Evolutionary conservation across 495 filamentous ascomycete genomes (phyloP), one percentile per base, ranked within the genome.

Genomic region (Daldinia loculata): DNA sequence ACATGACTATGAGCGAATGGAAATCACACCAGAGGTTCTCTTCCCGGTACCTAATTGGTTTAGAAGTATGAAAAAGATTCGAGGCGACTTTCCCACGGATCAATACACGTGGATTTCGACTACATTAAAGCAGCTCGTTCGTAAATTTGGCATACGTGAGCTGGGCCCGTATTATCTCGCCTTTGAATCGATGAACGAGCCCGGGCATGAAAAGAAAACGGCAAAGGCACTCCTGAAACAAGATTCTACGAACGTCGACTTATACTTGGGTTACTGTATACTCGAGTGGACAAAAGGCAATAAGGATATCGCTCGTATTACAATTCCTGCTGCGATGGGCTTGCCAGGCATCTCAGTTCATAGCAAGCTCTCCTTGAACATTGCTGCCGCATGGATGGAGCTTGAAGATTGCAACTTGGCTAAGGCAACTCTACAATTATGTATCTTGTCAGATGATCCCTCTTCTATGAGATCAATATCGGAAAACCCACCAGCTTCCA

Each of bases 241-340:
- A 57, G 84, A 88, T 66, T 82, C 88, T 2, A 84, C 89, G 0
- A 91, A 86, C 73, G 76, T 92, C 8, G 80, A 84, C 32, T 80
- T 97, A 4, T 97, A 95, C 78, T 91, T 93, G 71, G 88, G 88
- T 0, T 95, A 93, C 68, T 91, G 90, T 3, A 80, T 93, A 26
- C 86, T 93, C 41, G 91, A 97, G 76, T 87, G 82, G 71, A 83
- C 84, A 30, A 85, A 83, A 56, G 84, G 82, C 0, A 88, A 89
- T 55, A 59, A 74, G 0, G 81, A 84, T 6, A 78, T 84, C 56
- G 88, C 92, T 27, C 77, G 85, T 22, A 85, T 86, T 48, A 87
- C 95, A n/a, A 87, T 93, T 74, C 76, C 84, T 11, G 89, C 89
- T 55, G 72, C 75, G 12, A 62, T 66, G 29, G 41, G 66, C 2